These are phyloP conservation scores for Chaetomiaceae sp. DNA, from an alignment of 2,329 filamentous ascomycete genomes.

Conservation along the genomic window DNA sequence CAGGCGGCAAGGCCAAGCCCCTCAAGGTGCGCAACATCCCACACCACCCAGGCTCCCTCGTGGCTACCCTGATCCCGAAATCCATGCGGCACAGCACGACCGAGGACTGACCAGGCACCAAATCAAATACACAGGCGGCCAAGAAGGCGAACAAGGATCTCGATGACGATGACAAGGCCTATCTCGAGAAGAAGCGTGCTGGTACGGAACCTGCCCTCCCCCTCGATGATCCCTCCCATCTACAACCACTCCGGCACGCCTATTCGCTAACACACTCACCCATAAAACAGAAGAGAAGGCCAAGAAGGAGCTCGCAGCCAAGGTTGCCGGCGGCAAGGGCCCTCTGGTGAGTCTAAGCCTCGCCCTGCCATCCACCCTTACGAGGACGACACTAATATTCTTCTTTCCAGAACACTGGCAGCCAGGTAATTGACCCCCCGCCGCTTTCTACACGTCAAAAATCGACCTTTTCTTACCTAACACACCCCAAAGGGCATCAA, in stretches of 20 bases:
- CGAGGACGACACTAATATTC: constrained; percentile 1
- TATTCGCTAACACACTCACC: not conserved
- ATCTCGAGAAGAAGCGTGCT: constrained; percentile 75
- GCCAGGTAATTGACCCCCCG: constrained; percentile 18
- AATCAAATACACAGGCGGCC: constrained; percentile 47
- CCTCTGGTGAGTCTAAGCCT: constrained; percentile 49
- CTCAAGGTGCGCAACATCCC: constrained; percentile 54
- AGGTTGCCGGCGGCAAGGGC: constrained; percentile 79
- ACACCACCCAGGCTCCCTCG: not conserved
- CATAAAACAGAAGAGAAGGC: constrained; percentile 66
- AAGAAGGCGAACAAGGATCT: constrained; percentile 82
- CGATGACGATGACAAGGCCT: constrained; percentile 82
- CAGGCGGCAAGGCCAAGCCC: constrained; percentile 78
- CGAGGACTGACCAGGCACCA: not conserved
- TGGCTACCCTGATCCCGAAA: no score
- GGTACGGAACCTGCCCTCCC: constrained; percentile 47
- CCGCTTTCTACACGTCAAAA: no score
- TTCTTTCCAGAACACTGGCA: constrained; percentile 21
- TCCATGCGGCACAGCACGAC: no score
- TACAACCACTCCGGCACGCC: not conserved
- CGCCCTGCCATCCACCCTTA: not conserved
- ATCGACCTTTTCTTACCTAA: no score
- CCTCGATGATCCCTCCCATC: not conserved
- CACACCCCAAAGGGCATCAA: constrained; percentile 69
- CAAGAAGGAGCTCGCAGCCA: constrained; percentile 75